phyloP scores from a whole-genome alignment of 257 asterid genomes.

The Scutellaria barbata region DNA sequence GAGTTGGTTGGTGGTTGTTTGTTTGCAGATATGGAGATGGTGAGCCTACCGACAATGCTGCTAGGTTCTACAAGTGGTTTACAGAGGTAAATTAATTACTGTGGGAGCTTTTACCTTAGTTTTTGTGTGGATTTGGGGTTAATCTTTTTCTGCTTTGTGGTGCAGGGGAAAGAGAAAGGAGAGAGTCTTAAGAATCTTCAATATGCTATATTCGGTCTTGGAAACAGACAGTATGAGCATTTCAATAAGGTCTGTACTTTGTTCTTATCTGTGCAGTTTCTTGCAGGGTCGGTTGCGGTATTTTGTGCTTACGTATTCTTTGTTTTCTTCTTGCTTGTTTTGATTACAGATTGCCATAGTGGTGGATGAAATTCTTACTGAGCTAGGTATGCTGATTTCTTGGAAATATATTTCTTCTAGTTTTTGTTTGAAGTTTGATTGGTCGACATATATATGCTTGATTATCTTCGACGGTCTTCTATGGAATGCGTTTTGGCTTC shows the following conservation, averaged over 20 bases:
- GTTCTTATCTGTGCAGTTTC: neutral
- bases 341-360: slow-evolving; percentile 78
- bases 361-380: slow-evolving; percentile 70
- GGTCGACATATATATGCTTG: slow-evolving; percentile 2
- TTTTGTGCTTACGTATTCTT: slow-evolving; percentile 21
- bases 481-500: neutral
- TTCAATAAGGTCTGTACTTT: slow-evolving; percentile 77
- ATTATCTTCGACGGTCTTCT: neutral
- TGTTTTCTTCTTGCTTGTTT: slow-evolving; percentile 32
- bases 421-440: slow-evolving; percentile 12
- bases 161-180: slow-evolving; percentile 81
- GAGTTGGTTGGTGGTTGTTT: slow-evolving; percentile 55
- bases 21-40: slow-evolving; percentile 95
- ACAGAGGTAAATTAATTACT: slow-evolving; percentile 60
- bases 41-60: slow-evolving; percentile 99
- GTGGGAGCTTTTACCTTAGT: slow-evolving; percentile 15
- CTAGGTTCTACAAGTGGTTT: slow-evolving; percentile 97
- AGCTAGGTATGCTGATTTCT: slow-evolving; percentile 64
- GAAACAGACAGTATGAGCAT: slow-evolving; percentile 98
- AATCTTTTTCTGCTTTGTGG: slow-evolving; percentile 26
- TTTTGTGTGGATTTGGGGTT: slow-evolving; percentile 30
- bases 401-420: neutral
- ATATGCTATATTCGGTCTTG: slow-evolving; percentile 95
- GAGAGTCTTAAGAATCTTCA: slow-evolving; percentile 79
- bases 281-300: neutral